These are phyloP conservation scores for Lophium mytilinum DNA, from an alignment of 495 filamentous ascomycete species.

Conservation along the genomic window DNA sequence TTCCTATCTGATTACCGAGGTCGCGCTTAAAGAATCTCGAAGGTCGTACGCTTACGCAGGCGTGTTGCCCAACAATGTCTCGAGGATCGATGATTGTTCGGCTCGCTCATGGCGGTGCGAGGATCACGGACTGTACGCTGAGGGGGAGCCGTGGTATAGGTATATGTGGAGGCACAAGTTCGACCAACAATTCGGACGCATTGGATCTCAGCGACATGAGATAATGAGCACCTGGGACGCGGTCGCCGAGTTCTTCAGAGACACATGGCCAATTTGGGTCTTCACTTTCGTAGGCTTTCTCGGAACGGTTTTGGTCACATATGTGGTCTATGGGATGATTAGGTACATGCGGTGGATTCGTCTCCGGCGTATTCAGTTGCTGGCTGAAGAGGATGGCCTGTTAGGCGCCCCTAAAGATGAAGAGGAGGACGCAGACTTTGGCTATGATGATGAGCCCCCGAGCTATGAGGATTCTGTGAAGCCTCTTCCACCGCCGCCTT, in stretches of 20 bases:
- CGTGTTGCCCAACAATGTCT: background rate
- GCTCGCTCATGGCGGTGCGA: slow-evolving; percentile 7
- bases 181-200: slow-evolving; percentile 7
- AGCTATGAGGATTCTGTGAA: background rate
- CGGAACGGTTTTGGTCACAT: background rate
- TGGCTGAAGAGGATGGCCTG: slow-evolving; percentile 9
- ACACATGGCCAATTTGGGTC: slow-evolving; percentile 3
- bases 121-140: slow-evolving; percentile 3
- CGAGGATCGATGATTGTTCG: slow-evolving; percentile 2
- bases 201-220: slow-evolving; percentile 10
- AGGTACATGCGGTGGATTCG: background rate
- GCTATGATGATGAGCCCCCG: background rate
- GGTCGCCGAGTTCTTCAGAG: background rate
- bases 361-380: background rate
- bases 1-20: slow-evolving; percentile 1
- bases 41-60: background rate
- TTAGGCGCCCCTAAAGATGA: slow-evolving; percentile 2
- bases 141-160: slow-evolving; percentile 2
- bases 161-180: slow-evolving; percentile 13
- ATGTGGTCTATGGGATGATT: background rate
- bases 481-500: background rate
- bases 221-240: background rate
- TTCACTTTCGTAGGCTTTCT: slow-evolving; percentile 3
- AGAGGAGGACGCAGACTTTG: background rate
- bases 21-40: background rate